Base-by-base conservation (phyloP, 2,329 filamentous ascomycete genomes). In the Cladophialophora exuberans region DNA sequence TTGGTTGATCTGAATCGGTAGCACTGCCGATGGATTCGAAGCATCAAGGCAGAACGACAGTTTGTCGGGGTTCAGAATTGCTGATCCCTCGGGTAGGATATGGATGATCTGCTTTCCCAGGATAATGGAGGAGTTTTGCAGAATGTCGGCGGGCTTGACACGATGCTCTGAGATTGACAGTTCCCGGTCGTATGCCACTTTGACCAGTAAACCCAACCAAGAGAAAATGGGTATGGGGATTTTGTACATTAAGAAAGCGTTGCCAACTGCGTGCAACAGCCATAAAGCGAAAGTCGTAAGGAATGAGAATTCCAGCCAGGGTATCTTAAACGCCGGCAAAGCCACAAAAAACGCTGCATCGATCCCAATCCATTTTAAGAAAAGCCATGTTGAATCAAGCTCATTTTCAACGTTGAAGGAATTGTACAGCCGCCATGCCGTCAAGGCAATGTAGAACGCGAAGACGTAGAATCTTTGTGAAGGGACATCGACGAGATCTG, bases 41-140 rank as follows among this genome's bases (percentile, higher is more conserved):
- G 79, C 76, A 54, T 87, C 86, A 43, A 99, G 75, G 72, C 94
- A 99, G 71, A 94, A 94, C 0, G 91, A 82, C n/a, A 80, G 76
- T 54, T 83, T 81, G 42, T 91, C 83, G 0, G 91, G 90, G 67
- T 99, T 99, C 60, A 99, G 78, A 44, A 91, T 80, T 11, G 92
- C 94, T 44, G 92, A 94, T 77, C 95, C 95, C 78, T 99, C 94
- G 1, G 94, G 94, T 52, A 99, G 78, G 67, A 99, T 96, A 69
- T 99, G 94, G 72, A 99, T 93, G 65, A 97, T 96, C 75, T 97
- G 92, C 71, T 91, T 94, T 67, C 94, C 94, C 74, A 96, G 82
- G 61, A 99, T 97, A 67, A 97, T 81, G 18, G 92, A 96, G 26
- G 90, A 83, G 70, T 97, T 97, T 70, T 97, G 90, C 58, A 96